Evolutionary conservation across 2,329 filamentous ascomycete species (phyloP).

Genomic region (Xylaria arbuscula): DNA sequence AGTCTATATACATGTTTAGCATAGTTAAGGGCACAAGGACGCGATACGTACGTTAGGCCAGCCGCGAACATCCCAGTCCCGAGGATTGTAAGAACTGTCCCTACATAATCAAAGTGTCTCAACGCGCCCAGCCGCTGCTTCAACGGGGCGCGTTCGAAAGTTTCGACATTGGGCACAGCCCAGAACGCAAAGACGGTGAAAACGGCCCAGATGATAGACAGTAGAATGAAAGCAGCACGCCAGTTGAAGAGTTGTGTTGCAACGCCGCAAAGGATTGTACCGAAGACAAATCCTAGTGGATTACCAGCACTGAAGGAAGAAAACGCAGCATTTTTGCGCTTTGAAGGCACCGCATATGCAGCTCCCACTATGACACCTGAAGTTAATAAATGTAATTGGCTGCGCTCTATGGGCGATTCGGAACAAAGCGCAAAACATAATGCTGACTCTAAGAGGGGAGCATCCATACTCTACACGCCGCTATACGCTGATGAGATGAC

Average conservation of each 20-base stretch:
- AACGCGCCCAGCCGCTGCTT: constrained; percentile 55
- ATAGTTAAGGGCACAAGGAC: constrained; percentile 1
- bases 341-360: constrained; percentile 68
- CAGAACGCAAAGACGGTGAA: constrained; percentile 68
- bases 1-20: constrained; percentile 47
- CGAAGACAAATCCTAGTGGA: constrained; percentile 53
- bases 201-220: constrained; percentile 72
- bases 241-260: constrained; percentile 70
- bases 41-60: constrained; percentile 63
- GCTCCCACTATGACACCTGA: constrained; percentile 58
- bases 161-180: constrained; percentile 68
- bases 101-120: constrained; percentile 70
- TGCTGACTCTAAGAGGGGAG: background rate
- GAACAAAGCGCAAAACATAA: too few relatives aligned
- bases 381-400: background rate
- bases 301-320: constrained; percentile 52
- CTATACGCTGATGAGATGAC: background rate
- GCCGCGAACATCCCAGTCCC: constrained; percentile 74
- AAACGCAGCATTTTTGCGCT: constrained; percentile 52
- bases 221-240: constrained; percentile 70
- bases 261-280: constrained; percentile 70
- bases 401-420: background rate
- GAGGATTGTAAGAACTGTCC: constrained; percentile 69
- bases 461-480: background rate
- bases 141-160: constrained; percentile 54